Percentiles rank a stretch among this genome's conserved stretches.
phyloP scores from a whole-genome alignment of 179 eudicot genomes.

The Sideroxylon spinosum region DNA sequence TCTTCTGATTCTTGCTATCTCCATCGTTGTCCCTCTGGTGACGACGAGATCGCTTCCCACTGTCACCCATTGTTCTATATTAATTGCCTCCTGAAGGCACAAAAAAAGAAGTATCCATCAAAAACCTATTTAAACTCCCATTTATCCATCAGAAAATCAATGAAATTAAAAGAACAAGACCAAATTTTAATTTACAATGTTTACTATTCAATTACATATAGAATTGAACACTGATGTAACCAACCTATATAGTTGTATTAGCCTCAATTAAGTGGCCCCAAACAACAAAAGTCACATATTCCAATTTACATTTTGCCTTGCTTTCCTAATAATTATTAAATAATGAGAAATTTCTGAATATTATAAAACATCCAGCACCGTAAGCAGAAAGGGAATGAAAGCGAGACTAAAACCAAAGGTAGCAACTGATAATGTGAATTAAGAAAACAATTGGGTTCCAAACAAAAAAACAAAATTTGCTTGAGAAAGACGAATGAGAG shows the following conservation, averaged over 20 bases:
- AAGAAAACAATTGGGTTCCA: background rate
- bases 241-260: background rate
- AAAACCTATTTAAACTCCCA: no score
- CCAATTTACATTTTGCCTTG: no score
- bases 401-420: background rate
- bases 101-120: background rate
- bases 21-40: slow-evolving; percentile 40
- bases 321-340: background rate
- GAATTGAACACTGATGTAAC: background rate
- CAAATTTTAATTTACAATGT: background rate
- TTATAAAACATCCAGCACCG: background rate
- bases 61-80: slow-evolving; percentile 54
- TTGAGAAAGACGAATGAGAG: background rate
- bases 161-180: background rate
- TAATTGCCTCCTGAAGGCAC: background rate
- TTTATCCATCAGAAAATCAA: background rate
- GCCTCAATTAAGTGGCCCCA: background rate
- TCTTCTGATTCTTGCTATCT: slow-evolving; percentile 52
- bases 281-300: background rate
- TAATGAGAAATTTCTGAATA: background rate
- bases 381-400: background rate
- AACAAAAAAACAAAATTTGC: background rate
- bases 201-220: background rate
- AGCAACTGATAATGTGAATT: background rate
- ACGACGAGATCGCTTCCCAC: slow-evolving; percentile 53